A percentile compares a stretch with the other conserved stretches of the same genome.
These are phyloP conservation scores for Rhodotorula sp. DNA, from an alignment of 1,284 basidiomycete genomes.

Conservation along the genomic window DNA sequence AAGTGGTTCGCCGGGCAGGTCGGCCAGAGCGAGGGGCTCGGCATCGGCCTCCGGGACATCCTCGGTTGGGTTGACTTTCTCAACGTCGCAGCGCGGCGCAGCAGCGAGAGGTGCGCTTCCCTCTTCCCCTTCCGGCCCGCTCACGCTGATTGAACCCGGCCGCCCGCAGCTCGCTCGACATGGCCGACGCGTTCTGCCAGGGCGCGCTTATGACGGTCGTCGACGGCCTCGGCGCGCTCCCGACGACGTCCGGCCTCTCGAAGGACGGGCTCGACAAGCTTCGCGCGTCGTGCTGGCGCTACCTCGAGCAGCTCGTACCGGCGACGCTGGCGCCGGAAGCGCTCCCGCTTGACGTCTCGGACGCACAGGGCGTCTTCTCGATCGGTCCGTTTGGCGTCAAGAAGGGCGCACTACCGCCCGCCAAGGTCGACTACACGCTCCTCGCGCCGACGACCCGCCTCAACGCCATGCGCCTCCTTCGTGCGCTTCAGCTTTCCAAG, in stretches of 20 bases:
- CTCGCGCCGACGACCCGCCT: slow-evolving; percentile 83
- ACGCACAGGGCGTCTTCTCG: slow-evolving; percentile 54
- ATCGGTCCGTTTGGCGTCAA: slow-evolving; percentile 76
- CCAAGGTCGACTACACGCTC: slow-evolving; percentile 66
- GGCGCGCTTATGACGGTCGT: slow-evolving; percentile 53
- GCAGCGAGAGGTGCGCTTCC: slow-evolving; percentile 5
- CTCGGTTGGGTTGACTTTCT: slow-evolving; percentile 91
- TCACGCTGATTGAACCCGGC: not conserved
- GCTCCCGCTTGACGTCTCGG: slow-evolving; percentile 34
- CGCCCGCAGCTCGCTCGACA: slow-evolving; percentile 12
- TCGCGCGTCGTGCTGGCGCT: slow-evolving; percentile 27
- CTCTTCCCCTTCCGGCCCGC: no score
- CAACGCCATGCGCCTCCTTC: slow-evolving; percentile 85
- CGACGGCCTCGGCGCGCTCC: slow-evolving; percentile 52
- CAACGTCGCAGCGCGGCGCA: slow-evolving; percentile 57
- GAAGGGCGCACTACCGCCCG: slow-evolving; percentile 59
- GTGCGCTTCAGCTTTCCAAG: slow-evolving; percentile 87
- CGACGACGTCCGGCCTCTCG: slow-evolving; percentile 38
- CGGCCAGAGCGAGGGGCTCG: slow-evolving; percentile 68
- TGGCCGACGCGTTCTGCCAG: slow-evolving; percentile 50
- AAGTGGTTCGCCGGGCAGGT: slow-evolving; percentile 73
- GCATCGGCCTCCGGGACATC: slow-evolving; percentile 74
- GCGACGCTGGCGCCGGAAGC: slow-evolving; percentile 30
- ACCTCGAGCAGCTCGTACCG: slow-evolving; percentile 34
- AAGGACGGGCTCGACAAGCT: slow-evolving; percentile 34